Base-by-base conservation (phyloP, 2,329 filamentous ascomycete species). In the Aureobasidium leucospermi region DNA sequence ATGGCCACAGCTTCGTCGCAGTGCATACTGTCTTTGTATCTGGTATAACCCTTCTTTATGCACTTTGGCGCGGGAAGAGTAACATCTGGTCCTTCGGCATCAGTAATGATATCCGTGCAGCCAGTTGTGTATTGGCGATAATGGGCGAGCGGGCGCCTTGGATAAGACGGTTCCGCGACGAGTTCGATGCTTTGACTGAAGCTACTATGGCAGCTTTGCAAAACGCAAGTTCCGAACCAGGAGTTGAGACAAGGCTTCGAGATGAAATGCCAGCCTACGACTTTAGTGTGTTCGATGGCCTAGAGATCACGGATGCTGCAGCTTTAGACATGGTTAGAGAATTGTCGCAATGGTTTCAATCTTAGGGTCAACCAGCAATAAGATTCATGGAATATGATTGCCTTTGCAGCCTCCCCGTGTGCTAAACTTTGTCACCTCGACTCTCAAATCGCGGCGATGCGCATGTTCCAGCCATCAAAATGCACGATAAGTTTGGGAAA, bases 61-160 rank as follows among this genome's bases (percentile, higher is more conserved):
- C 36, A 16, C 51, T 55, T 29, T 55, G 38, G 42, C 11, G n/a
- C 2, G 42, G 42, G 34, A 42, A 43, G 38, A 38, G 29, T 1
- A 32, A 28, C 11, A 42, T 32, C 1, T 55, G 51, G 51, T 43
- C 51, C 1, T 55, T 55, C 28, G 32, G 36, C 38, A 42, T 55
- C 10, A 55, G 51, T 38, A 55, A 55, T 10, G 39, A 55, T 11
- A 32, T 55, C 5, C 51, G 28, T 42, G 51, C 51, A 32, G 38
- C 36, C 23, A 55, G 51, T 28, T 55, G 38, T 43, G 38, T 55
- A 1, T 11, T 55, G 23, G 13, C 51, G n/a, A 55, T 45, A 11
- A 55, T 55, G 51, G 51, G 51, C 36, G 51, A 55, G 28, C 51
- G 51, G 9, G 51, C 51, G 13, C 38, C 51, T n/a, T 55, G 51